These are phyloP conservation scores for Dactylellina sp. DNA, from an alignment of 2,329 filamentous ascomycete genomes.

Conservation along the genomic window DNA sequence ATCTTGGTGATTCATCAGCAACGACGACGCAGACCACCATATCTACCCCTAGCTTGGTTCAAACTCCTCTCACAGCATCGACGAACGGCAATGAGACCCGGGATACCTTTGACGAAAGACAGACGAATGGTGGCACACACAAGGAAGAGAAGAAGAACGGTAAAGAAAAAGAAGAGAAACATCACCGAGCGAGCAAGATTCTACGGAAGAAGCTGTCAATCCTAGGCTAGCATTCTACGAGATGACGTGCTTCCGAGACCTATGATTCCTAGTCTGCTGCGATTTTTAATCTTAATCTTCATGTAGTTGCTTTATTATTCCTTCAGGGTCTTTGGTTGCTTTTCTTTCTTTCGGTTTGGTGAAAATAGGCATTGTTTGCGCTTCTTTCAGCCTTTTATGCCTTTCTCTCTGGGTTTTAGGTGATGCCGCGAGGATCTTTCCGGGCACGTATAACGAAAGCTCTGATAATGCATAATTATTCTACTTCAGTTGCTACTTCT, in stretches of 20 bases:
- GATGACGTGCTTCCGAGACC: background rate
- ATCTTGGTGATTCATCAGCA: slow-evolving; percentile 52
- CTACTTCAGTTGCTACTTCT: slow-evolving; percentile 20
- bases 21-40: slow-evolving; percentile 44
- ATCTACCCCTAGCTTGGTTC: slow-evolving; percentile 34
- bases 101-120: slow-evolving; percentile 40
- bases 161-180: slow-evolving; percentile 47
- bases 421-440: slow-evolving; percentile 40
- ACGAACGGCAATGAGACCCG: slow-evolving; percentile 24
- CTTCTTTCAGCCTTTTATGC: slow-evolving; percentile 22
- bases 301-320: slow-evolving; percentile 13
- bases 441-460: slow-evolving; percentile 44
- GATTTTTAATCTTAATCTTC: slow-evolving; percentile 10
- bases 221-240: slow-evolving; percentile 43
- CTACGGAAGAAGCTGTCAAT: slow-evolving; percentile 56
- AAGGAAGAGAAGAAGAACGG: slow-evolving; percentile 44
- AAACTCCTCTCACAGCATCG: slow-evolving; percentile 19
- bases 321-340: background rate
- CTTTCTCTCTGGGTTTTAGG: slow-evolving; percentile 3
- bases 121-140: slow-evolving; percentile 18
- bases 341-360: slow-evolving; percentile 6
- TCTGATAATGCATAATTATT: slow-evolving; percentile 55
- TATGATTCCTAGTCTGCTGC: background rate
- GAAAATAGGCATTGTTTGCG: slow-evolving; percentile 44
- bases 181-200: slow-evolving; percentile 52